These are phyloP conservation scores for Penicillium expansum DNA, from an alignment of 2,329 filamentous ascomycete genomes.

Conservation along the genomic window DNA sequence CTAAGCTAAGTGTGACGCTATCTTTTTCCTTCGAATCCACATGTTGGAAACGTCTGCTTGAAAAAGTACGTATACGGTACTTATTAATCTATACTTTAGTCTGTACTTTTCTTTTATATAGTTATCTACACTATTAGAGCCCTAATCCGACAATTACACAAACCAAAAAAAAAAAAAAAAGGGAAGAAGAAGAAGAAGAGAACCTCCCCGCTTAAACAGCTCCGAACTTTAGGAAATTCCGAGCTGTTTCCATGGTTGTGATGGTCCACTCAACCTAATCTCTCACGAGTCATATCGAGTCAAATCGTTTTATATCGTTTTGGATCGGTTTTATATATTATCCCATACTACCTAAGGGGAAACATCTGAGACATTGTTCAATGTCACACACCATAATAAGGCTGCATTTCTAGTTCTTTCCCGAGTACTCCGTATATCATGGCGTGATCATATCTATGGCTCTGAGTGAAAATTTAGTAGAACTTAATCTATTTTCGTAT, in stretches of 20 bases:
- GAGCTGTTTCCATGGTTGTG: slow-evolving; percentile 2
- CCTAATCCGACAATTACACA: neutral
- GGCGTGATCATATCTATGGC: neutral
- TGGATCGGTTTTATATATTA: neutral
- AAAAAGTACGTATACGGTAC: neutral
- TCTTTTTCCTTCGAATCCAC: neutral
- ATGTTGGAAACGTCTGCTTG: neutral
- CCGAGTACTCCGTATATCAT: neutral
- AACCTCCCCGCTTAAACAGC: neutral
- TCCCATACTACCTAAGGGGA: too few relatives aligned
- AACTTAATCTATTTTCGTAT: neutral
- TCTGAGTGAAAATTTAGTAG: neutral
- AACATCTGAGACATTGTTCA: neutral
- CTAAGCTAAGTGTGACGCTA: neutral
- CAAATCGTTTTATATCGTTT: too few relatives aligned
- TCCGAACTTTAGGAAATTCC: neutral
- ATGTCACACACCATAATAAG: neutral
- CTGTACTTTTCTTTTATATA: too few relatives aligned
- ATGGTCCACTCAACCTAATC: neutral
- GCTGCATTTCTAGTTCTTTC: neutral
- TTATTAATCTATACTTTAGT: neutral
- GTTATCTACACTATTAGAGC: neutral
- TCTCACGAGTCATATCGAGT: neutral
- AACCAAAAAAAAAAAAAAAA: neutral
- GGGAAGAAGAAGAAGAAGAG: neutral